Percentiles rank a stretch among this genome's conserved stretches.
Conservation (phyloP, 176 grass and related monocot species). For the Rhynchospora breviuscula region DNA sequence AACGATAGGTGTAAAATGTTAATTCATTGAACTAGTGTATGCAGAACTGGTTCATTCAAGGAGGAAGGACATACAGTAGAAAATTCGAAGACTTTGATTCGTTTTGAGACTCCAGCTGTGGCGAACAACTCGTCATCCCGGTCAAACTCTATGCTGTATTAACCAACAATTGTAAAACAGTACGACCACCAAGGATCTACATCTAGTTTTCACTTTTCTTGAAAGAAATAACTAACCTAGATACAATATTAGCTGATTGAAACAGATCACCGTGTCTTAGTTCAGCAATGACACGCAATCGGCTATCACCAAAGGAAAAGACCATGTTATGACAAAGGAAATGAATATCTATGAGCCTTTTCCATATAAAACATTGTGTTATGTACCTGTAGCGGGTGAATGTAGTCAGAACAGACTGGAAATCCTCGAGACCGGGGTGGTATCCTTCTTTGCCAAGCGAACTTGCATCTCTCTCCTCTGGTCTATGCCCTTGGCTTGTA, state of each 20-base stretch:
- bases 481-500: constrained; percentile 36
- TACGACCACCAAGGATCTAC: constrained; percentile 27
- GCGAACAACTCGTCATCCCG: constrained; percentile 97
- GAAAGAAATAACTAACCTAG: constrained; percentile 54
- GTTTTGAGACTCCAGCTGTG: constrained; percentile 95
- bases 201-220: neutral
- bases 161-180: neutral
- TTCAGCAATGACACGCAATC: constrained; percentile 83
- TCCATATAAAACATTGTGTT: neutral
- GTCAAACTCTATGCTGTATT: constrained; percentile 93
- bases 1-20: constrained; percentile 5
- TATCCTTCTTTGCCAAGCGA: constrained; percentile 80
- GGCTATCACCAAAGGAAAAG: constrained; percentile 36
- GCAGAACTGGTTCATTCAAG: neutral
- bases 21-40: neutral
- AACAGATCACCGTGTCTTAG: constrained; percentile 98
- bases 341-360: constrained; percentile 11
- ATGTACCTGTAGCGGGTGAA: constrained; percentile 94
- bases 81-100: constrained; percentile 99
- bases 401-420: constrained; percentile 95
- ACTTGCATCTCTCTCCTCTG: constrained; percentile 63
- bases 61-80: constrained; percentile 57
- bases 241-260: constrained; percentile 97
- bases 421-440: constrained; percentile 84
- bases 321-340: constrained; percentile 8